Base-by-base conservation (phyloP, 164 flowering plant genomes). In the Akebia trifoliata region DNA sequence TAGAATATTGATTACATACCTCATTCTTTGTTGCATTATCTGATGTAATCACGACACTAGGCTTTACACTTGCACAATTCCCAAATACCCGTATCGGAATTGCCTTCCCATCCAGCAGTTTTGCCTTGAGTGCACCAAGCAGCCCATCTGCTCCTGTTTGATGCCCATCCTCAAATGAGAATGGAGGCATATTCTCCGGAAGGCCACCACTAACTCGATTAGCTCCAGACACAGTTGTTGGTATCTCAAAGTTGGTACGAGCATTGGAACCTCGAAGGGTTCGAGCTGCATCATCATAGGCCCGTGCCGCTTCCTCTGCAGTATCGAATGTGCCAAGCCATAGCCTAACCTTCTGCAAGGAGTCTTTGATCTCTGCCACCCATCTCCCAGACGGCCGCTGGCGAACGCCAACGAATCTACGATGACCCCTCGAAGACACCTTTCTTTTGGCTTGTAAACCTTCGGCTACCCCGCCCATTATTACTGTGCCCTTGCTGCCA, bases 241-340 rank as follows among this genome's bases (percentile, higher is more conserved):
- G 40, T 12, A 34, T 22, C 51, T 64, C 30, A 25, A 53, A 65
- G 62, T 65, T 65, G 48, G 63, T 65, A 1, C 69, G 69, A 38
- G 69, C 63, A 21, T 53, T 65, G 49, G 60, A 47, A 1, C 69
- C 69, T 15, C 69, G 54, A 2, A 65, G 64, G 15, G 69, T 48
- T 21, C 64, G 52, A 1, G 69, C 69, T 0, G 69, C 69, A 17
- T 59, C 60, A 37, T 65, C 69, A 18, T 65, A 65, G 17, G 69
- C 69, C 4, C 65, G 56, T 0, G 65, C 57, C 2, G 65, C 61
- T 5, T 60, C 70, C 57, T 68, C 64, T 6, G 63, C 64, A 2
- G 66, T 68, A 40, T 57, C 67, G 29, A 68, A 62, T 8, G 70
- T 66, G 18, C 70, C 70, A 4, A 66, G 65, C 70, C 62, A 67